phyloP scores from a whole-genome alignment of 1,284 basidiomycete species.

The Anthracocystis setariae region DNA sequence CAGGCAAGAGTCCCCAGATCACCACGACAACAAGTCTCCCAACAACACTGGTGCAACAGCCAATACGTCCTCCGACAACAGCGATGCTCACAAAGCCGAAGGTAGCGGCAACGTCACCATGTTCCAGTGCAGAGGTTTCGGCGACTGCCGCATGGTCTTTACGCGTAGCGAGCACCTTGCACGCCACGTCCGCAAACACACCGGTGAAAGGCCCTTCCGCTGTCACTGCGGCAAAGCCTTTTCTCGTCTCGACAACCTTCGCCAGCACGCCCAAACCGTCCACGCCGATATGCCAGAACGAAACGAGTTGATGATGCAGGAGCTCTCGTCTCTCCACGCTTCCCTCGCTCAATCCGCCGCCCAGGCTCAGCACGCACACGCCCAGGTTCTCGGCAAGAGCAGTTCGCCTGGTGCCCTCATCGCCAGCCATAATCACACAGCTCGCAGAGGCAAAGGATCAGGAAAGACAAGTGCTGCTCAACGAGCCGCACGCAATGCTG shows the following conservation, averaged over 20 bases:
- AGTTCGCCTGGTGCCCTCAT: conserved; percentile 43
- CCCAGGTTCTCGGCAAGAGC: conserved; percentile 56
- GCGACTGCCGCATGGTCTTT: conserved; percentile 95
- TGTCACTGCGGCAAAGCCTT: conserved; percentile 96
- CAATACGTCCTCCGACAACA: conserved; percentile 13
- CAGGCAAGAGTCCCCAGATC: conserved; percentile 24
- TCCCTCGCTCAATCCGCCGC: conserved; percentile 73
- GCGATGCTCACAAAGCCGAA: conserved; percentile 27
- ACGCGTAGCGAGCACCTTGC: conserved; percentile 93
- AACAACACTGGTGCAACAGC: neutral
- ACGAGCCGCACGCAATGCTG: conserved; percentile 22
- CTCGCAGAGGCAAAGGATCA: conserved; percentile 33
- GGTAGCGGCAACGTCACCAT: conserved; percentile 76
- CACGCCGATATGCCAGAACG: conserved; percentile 85
- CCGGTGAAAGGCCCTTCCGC: conserved; percentile 88
- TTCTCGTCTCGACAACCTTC: conserved; percentile 92
- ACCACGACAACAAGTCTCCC: conserved; percentile 7
- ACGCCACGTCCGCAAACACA: conserved; percentile 95
- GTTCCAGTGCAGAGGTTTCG: conserved; percentile 92
- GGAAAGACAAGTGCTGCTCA: conserved; percentile 31
- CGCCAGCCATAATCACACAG: conserved; percentile 45
- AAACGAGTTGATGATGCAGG: conserved; percentile 91
- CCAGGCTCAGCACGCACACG: conserved; percentile 56
- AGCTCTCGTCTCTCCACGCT: conserved; percentile 85
- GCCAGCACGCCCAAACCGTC: conserved; percentile 94